Conservation (phyloP, 495 filamentous ascomycete species). For the Cenococcum geophilum region DNA sequence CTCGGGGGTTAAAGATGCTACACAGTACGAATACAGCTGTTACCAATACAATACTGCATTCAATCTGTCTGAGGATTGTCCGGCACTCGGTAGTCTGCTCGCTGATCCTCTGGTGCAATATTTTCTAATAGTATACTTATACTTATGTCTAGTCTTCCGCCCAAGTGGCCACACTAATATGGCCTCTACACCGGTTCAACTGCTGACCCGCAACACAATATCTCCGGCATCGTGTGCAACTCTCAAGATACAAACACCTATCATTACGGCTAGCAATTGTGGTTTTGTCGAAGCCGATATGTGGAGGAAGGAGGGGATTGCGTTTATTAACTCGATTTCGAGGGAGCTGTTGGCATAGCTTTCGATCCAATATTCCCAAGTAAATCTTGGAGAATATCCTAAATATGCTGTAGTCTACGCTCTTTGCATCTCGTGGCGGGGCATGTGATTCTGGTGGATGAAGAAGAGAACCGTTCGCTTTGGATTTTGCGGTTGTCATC, state of each 20-base stretch:
- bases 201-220: conserved; percentile 45
- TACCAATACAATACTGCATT: conserved; percentile 42
- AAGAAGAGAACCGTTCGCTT: not conserved
- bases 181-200: conserved; percentile 40
- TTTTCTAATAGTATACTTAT: not conserved
- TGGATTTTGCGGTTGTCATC: not conserved
- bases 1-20: conserved; percentile 40
- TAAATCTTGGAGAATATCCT: not conserved
- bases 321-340: conserved; percentile 40
- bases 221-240: conserved; percentile 43
- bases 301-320: conserved; percentile 42
- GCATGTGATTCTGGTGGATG: too few species aligned
- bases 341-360: conserved; percentile 29
- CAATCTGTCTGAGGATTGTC: conserved; percentile 42
- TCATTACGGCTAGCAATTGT: conserved; percentile 34
- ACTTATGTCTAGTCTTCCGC: conserved; percentile 20
- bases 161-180: conserved; percentile 33
- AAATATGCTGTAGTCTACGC: not conserved
- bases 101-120: not conserved
- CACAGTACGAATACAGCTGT: conserved; percentile 48
- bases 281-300: conserved; percentile 41
- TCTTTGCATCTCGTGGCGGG: not conserved
- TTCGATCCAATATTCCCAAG: not conserved
- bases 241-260: conserved; percentile 32
- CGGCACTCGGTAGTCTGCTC: conserved; percentile 32